Percentiles rank a stretch among this genome's conserved stretches.
Evolutionary conservation across 257 asterid genomes (phyloP).

Genomic region (Primulina eburnea): DNA sequence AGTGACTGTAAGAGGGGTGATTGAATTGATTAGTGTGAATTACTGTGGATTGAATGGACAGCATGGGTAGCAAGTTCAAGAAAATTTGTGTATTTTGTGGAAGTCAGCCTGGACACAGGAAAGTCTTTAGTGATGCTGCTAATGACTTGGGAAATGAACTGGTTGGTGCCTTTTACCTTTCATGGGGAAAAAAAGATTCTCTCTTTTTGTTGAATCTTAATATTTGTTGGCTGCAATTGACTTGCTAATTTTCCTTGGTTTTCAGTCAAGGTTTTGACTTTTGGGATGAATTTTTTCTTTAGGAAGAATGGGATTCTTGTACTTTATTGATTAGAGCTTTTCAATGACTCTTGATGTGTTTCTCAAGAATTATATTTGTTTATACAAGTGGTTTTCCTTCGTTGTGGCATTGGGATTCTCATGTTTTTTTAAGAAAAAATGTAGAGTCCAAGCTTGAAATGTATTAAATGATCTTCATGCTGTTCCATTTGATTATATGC

Average conservation of each 20-base stretch:
- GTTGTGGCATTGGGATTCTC: slow-evolving; percentile 10
- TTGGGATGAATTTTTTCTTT: slow-evolving; percentile 7
- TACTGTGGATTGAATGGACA: slow-evolving; percentile 43
- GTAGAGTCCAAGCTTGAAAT: neutral
- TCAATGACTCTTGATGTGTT: neutral
- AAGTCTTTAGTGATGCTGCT: slow-evolving; percentile 97
- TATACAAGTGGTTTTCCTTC: slow-evolving; percentile 15
- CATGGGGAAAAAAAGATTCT: slow-evolving; percentile 11
- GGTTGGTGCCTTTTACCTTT: slow-evolving; percentile 45
- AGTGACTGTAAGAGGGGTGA: neutral
- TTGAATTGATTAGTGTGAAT: slow-evolving; percentile 8
- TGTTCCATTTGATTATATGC: neutral
- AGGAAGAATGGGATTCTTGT: slow-evolving; percentile 18
- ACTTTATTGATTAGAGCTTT: neutral
- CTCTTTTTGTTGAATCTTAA: slow-evolving; percentile 24
- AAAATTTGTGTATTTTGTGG: slow-evolving; percentile 95
- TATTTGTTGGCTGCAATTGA: neutral
- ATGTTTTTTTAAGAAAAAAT: neutral
- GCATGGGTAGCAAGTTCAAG: slow-evolving; percentile 61
- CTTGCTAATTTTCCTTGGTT: slow-evolving; percentile 7
- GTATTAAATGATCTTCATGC: neutral
- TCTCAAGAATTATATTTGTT: neutral
- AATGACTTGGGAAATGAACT: slow-evolving; percentile 88
- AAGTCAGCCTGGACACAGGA: slow-evolving; percentile 85
- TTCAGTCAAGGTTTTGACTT: slow-evolving; percentile 24